Evolutionary conservation across 2,329 filamentous ascomycete genomes (phyloP).

Genomic region (Claviceps capensis): DNA sequence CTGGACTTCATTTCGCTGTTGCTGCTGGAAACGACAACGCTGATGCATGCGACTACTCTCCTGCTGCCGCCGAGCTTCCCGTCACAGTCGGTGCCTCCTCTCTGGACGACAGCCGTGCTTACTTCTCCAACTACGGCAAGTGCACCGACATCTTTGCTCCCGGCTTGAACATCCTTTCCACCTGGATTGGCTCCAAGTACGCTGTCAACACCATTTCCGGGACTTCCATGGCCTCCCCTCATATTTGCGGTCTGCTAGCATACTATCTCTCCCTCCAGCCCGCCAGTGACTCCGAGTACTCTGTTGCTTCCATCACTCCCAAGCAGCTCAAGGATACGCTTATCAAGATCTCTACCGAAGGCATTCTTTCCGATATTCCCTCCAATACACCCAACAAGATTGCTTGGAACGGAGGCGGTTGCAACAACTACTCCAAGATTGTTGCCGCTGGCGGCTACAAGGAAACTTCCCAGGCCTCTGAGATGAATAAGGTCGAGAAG

Average conservation of each 20-base stretch:
- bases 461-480: conserved; percentile 28
- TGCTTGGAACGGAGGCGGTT: conserved; percentile 97
- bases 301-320: conserved; percentile 78
- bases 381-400: conserved; percentile 83
- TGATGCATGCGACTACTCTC: conserved; percentile 98
- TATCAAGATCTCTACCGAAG: conserved; percentile 68
- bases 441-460: conserved; percentile 60
- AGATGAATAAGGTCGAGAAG: conserved; percentile 46
- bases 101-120: conserved; percentile 87
- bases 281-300: conserved; percentile 75
- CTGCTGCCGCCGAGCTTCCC: conserved; percentile 79
- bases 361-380: conserved; percentile 69
- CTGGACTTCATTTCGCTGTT: conserved; percentile 93
- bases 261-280: conserved; percentile 98
- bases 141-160: conserved; percentile 99
- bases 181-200: conserved; percentile 94
- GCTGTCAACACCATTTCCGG: conserved; percentile 98
- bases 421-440: conserved; percentile 79
- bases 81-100: conserved; percentile 94
- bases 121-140: conserved; percentile 99
- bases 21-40: conserved; percentile 98
- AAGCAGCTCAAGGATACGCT: conserved; percentile 87
- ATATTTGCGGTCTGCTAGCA: conserved; percentile 89
- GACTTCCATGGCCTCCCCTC: conserved; percentile 97
- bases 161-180: conserved; percentile 91